Percentiles rank a stretch among this genome's conserved stretches.
phyloP scores from a whole-genome alignment of 495 filamentous ascomycete species.

The Penicillium atrosanguineum region DNA sequence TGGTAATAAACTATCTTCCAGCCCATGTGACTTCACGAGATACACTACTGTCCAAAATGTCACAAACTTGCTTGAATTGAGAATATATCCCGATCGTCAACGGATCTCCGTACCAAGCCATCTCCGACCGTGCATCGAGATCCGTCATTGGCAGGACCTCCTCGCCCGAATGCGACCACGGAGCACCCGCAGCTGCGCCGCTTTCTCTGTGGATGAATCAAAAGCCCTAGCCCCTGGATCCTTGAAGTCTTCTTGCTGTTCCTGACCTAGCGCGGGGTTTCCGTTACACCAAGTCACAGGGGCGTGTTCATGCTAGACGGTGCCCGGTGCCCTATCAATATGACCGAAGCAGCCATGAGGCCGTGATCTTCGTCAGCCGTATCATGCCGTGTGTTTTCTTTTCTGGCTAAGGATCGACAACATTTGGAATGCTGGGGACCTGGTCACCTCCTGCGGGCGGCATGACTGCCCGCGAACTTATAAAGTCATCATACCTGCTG shows the following conservation, averaged over 20 bases:
- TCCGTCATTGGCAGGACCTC: conserved; percentile 4
- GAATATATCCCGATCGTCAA: background rate
- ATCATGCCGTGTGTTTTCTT: conserved; percentile 3
- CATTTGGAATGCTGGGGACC: conserved; percentile 20
- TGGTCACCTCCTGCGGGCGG: conserved; percentile 6
- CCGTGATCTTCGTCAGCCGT: conserved; percentile 4
- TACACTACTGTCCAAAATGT: background rate
- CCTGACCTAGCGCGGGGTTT: conserved; percentile 10
- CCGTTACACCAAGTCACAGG: conserved; percentile 24
- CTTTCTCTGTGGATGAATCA: background rate
- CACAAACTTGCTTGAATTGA: background rate
- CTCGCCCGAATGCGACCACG: conserved; percentile 8
- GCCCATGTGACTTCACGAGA: background rate
- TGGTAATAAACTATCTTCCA: background rate
- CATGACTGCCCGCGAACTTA: conserved; percentile 5
- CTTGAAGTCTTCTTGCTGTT: background rate
- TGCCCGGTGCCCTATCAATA: conserved; percentile 12
- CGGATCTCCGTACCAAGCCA: background rate
- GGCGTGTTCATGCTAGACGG: background rate
- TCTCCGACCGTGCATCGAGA: background rate
- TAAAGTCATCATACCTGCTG: conserved; percentile 5
- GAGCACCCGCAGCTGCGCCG: background rate
- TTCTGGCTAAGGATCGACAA: conserved; percentile 18
- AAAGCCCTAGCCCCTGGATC: background rate
- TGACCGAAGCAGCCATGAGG: conserved; percentile 10